Evolutionary conservation across 1,284 basidiomycete species (phyloP).

Genomic region (Amylostereum chailletii): DNA sequence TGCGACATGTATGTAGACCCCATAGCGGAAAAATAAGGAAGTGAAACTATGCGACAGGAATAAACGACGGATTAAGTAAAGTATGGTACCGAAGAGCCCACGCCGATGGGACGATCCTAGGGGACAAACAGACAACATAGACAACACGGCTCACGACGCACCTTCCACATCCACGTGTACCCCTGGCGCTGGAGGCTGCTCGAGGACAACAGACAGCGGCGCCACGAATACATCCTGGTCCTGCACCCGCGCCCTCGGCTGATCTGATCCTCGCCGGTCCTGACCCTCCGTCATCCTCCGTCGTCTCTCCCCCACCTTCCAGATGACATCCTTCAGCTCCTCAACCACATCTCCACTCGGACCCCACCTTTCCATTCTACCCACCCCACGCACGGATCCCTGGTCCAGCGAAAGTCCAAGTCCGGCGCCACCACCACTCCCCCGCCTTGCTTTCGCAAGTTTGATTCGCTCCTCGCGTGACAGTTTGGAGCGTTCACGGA

Average conservation of each 20-base stretch:
- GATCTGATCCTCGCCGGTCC: not conserved
- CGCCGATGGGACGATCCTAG: no score
- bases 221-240: not conserved
- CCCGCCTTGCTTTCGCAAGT: slow-evolving; percentile 45
- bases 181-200: no score
- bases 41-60: no score
- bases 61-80: no score
- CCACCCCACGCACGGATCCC: slow-evolving; percentile 7
- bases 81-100: no score
- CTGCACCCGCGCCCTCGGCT: not conserved
- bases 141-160: no score
- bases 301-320: slow-evolving; percentile 68
- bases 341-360: slow-evolving; percentile 74
- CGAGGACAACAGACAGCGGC: no score
- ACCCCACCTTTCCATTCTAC: slow-evolving; percentile 43
- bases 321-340: slow-evolving; percentile 77
- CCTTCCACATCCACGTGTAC: no score
- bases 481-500: slow-evolving; percentile 50
- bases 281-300: slow-evolving; percentile 35
- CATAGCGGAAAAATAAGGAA: no score
- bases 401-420: slow-evolving; percentile 8
- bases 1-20: no score
- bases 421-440: slow-evolving; percentile 21
- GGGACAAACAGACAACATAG: no score
- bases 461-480: slow-evolving; percentile 65